A percentile compares a stretch with the other conserved stretches of the same genome.
Conservation (phyloP, 2,329 filamentous ascomycete species). For the Juglanconis sp. region DNA sequence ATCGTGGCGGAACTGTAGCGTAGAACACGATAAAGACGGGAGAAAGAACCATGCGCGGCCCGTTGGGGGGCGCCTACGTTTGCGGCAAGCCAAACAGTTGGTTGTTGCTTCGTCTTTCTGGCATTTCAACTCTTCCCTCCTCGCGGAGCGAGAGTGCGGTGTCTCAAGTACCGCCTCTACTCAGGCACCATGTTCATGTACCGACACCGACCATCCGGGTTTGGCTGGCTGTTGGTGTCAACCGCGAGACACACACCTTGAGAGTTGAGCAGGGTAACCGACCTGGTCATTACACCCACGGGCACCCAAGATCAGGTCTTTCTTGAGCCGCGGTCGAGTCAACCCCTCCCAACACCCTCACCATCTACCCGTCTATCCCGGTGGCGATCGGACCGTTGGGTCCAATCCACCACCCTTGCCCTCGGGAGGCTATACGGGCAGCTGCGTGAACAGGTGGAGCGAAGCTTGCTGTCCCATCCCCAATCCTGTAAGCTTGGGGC, state of each 20-base stretch:
- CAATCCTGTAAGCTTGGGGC: slow-evolving; percentile 9
- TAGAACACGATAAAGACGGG: slow-evolving; percentile 2
- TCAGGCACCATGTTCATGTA: slow-evolving; percentile 11
- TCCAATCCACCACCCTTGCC: slow-evolving; percentile 9
- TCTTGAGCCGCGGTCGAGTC: neutral
- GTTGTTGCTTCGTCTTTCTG: neutral
- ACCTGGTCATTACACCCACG: slow-evolving; percentile 8
- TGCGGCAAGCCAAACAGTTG: slow-evolving; percentile 9
- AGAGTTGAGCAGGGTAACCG: neutral
- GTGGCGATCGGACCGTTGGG: slow-evolving; percentile 3
- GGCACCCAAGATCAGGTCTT: neutral
- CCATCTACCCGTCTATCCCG: slow-evolving; percentile 1
- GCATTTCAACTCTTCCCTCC: neutral
- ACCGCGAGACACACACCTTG: neutral
- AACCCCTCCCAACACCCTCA: neutral
- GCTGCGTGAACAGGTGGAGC: slow-evolving; percentile 17
- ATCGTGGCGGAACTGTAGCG: neutral
- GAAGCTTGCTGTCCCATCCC: slow-evolving; percentile 1
- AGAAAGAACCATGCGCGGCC: neutral
- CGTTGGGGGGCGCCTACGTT: slow-evolving; percentile 3
- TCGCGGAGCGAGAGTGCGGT: neutral
- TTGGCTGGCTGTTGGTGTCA: neutral
- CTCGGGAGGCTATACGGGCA: slow-evolving; percentile 2
- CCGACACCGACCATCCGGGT: neutral
- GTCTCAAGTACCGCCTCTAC: slow-evolving; percentile 10